phyloP scores from a whole-genome alignment of 2,329 filamentous ascomycete species.

The Ilyonectria robusta region DNA sequence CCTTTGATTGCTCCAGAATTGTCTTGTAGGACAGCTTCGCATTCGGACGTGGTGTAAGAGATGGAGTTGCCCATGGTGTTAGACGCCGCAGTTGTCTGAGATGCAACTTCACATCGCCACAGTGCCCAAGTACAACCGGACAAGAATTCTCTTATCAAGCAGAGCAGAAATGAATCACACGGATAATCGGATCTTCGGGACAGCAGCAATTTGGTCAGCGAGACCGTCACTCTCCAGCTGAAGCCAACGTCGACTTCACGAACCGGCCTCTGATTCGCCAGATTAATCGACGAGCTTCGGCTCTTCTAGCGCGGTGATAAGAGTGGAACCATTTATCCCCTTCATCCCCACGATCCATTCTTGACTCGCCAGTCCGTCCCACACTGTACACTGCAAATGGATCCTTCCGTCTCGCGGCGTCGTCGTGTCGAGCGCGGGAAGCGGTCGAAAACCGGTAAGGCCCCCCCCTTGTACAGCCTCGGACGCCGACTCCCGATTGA shows the following conservation, averaged over 20 bases:
- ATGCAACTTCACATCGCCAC: background rate
- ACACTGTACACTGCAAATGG: conserved; percentile 15
- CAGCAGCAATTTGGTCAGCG: background rate
- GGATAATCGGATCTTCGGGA: background rate
- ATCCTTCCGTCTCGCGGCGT: conserved; percentile 11
- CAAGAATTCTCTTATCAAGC: conserved; percentile 14
- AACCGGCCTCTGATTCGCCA: conserved; percentile 21
- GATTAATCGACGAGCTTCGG: conserved; percentile 30
- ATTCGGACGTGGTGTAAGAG: conserved; percentile 26
- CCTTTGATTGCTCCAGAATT: conserved; percentile 44
- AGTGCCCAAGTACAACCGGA: background rate
- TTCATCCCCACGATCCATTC: no score
- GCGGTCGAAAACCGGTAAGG: conserved; percentile 28
- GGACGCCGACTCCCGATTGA: background rate
- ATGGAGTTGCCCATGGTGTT: conserved; percentile 30
- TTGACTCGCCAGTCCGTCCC: background rate
- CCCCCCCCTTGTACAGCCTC: background rate
- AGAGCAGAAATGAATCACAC: background rate
- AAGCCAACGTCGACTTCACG: no score
- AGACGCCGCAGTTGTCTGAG: background rate
- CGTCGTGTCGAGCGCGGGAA: conserved; percentile 22
- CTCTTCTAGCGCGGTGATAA: conserved; percentile 2
- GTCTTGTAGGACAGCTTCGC: conserved; percentile 19
- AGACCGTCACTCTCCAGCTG: background rate
- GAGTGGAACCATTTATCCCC: conserved; percentile 1